These are phyloP conservation scores for Parietaria judaica DNA, from an alignment of 306 rosid species.

Conservation along the genomic window DNA sequence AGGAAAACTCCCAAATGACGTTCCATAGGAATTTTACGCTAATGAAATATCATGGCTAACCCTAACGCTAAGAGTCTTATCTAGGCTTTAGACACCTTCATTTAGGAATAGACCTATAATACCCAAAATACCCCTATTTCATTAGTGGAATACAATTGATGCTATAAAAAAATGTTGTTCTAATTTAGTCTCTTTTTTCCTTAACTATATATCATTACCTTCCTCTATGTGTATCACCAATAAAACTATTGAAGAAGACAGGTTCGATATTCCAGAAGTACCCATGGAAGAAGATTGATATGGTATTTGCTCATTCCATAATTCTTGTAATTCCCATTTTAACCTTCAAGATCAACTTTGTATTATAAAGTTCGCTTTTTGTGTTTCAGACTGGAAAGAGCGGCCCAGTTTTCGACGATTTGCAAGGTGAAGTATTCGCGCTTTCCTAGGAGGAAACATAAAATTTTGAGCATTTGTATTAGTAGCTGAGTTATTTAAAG, in stretches of 20 bases:
- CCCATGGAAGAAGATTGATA: slow-evolving; percentile 81
- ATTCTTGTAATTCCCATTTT: neutral
- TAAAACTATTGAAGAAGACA: slow-evolving; percentile 71
- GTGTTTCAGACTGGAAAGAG: neutral
- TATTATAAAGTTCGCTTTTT: neutral
- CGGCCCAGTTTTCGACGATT: neutral
- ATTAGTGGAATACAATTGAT: no score
- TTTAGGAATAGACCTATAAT: no score
- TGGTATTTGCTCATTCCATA: neutral
- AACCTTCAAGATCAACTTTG: no score
- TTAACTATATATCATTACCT: slow-evolving; percentile 29
- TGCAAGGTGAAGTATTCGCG: neutral
- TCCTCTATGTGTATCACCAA: slow-evolving; percentile 49
- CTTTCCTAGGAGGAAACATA: neutral
- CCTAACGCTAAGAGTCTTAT: no score
- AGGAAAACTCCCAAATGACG: no score
- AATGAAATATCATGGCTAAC: no score
- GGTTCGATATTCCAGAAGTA: slow-evolving; percentile 75
- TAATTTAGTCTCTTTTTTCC: slow-evolving; percentile 18
- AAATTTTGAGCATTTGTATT: neutral
- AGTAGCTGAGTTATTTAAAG: neutral
- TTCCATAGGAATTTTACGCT: no score
- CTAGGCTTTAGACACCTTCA: no score
- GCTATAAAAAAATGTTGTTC: neutral
- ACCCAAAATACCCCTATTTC: no score